Base-by-base conservation (phyloP, 2,329 filamentous ascomycete genomes). In the Fusarium albosuccineum region DNA sequence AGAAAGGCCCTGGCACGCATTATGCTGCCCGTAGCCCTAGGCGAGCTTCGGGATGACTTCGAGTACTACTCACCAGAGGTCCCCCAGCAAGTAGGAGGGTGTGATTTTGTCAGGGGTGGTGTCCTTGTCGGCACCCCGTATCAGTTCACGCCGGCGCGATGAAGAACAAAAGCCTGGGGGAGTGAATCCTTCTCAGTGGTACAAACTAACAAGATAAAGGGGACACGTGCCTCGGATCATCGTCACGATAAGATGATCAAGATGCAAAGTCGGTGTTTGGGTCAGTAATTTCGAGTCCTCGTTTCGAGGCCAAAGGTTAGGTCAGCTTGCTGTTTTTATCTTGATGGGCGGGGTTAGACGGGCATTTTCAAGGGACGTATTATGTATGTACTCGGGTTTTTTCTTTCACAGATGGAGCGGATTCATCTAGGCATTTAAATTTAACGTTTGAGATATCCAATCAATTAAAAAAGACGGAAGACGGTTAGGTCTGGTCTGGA, bases 1-100 rank as follows among this genome's bases (percentile, higher is more conserved):
- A 70, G 75, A 8, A 73, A 74, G 26, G 58, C 76, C 17, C 59
- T 79, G 1, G 76, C 77, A 42, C 64, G 75, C n/a, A 69, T 79
- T 9, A 64, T 76, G 0, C 64, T 79, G 1, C 77, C 77, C 9
- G 66, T 79, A 3, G 60, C 70, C 17, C 65, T 75, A 2, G 61
- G 44, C 49, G 77, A 79, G 60, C 62, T 79, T 9, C 68, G 72
- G 5, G 75, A 78, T 42, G 77, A 77, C 17, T 70, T 69, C 9
- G 70, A 75, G 30, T 77, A 74, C 33, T 79, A 79, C 60, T 70
- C 74, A 1, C 73, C 73, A 22, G 68, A 67, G 26, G 73, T 74
- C 37, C 72, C 76, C 1, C 70, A 70, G 3, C 72, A 73, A 13
- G 70, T 71, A 2, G 72, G 66, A n/a, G 53, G 75, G 48, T 74